Conservation (phyloP, 1,284 basidiomycete species). For the Neotropicomus parvogracilis region DNA sequence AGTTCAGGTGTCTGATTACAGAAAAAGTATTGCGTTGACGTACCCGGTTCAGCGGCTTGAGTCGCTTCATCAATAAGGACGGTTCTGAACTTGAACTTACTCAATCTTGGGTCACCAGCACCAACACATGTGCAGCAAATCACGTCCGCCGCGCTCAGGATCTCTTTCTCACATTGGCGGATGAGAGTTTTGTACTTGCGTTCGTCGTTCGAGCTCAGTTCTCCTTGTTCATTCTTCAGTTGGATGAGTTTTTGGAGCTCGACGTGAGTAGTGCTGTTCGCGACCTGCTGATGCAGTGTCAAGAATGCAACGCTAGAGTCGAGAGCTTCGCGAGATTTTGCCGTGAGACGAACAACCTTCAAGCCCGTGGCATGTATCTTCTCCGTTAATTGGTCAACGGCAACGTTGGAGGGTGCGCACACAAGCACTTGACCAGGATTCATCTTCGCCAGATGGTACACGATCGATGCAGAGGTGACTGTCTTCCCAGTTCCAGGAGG, state of each 20-base stretch:
- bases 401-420: constrained; percentile 98
- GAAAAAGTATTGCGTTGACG: constrained; percentile 31
- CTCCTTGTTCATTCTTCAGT: constrained; percentile 96
- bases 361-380: constrained; percentile 97
- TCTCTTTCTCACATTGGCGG: constrained; percentile 95
- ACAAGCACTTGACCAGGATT: constrained; percentile 99
- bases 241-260: constrained; percentile 97
- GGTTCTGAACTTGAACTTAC: constrained; percentile 96
- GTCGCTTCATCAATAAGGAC: constrained; percentile 99
- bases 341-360: constrained; percentile 96
- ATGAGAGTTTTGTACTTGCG: constrained; percentile 97
- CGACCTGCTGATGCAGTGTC: constrained; percentile 96
- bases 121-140: constrained; percentile 99
- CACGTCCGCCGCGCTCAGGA: constrained; percentile 91
- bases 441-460: constrained; percentile 99
- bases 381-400: constrained; percentile 97
- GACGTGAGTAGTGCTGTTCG: constrained; percentile 90
- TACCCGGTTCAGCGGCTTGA: constrained; percentile 95
- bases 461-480: constrained; percentile 98
- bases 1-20: constrained; percentile 7
- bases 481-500: constrained; percentile 99
- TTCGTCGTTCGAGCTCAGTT: constrained; percentile 94
- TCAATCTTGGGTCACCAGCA: constrained; percentile 91
- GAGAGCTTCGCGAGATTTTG: constrained; percentile 96
- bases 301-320: constrained; percentile 92